Percentiles rank a stretch among this genome's conserved stretches.
These are phyloP conservation scores for Microstegium vimineum DNA, from an alignment of 176 grass and related monocot species.

Conservation along the genomic window DNA sequence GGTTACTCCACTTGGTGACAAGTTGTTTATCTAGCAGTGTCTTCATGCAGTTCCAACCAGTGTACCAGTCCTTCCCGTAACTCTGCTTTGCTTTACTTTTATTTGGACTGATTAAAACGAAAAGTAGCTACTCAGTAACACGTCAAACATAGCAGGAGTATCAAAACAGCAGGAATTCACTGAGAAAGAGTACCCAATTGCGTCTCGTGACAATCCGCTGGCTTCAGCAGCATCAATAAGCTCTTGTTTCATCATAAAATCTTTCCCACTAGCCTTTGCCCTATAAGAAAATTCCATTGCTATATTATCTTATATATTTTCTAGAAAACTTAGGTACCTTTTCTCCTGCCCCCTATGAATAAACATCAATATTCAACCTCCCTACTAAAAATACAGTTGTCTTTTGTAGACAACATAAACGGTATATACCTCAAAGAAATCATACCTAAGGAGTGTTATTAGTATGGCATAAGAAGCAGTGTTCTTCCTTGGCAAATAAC, in stretches of 20 bases:
- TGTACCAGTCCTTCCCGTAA: conserved; percentile 62
- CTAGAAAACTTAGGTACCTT: background rate
- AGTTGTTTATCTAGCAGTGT: conserved; percentile 52
- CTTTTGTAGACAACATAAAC: background rate
- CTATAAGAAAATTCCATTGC: conserved; percentile 19
- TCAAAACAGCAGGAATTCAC: background rate
- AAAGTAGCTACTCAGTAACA: conserved; percentile 1
- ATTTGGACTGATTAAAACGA: conserved; percentile 49
- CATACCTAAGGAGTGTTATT: conserved; percentile 74
- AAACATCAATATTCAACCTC: background rate
- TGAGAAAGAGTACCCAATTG: conserved; percentile 51
- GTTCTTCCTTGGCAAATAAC: conserved; percentile 72
- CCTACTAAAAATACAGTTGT: background rate
- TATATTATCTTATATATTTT: background rate
- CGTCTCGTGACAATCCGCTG: conserved; percentile 63
- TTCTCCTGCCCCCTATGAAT: background rate
- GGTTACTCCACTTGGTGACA: conserved; percentile 54
- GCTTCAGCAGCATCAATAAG: conserved; percentile 83
- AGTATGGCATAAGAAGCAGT: conserved; percentile 68
- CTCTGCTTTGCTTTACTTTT: conserved; percentile 58
- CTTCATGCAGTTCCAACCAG: conserved; percentile 94
- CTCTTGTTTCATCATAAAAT: conserved; percentile 76
- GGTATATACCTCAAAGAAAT: background rate
- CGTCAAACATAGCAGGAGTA: conserved; percentile 8
- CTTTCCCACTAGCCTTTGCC: conserved; percentile 42